Evolutionary conservation across 73 alveolate genomes (phyloP).

Genomic region (Urostyla sp.): DNA sequence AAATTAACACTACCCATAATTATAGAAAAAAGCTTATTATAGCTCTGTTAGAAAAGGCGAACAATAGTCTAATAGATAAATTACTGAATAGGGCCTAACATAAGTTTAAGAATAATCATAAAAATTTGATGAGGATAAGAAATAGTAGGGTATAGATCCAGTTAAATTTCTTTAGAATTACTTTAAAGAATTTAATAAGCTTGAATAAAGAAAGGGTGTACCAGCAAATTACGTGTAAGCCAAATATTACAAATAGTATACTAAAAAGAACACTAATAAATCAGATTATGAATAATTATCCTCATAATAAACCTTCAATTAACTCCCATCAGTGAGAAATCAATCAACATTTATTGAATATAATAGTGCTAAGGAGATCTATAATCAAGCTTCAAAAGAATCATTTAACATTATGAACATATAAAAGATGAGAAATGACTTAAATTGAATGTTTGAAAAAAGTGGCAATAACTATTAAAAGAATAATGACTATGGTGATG

Average conservation of each 20-base stretch:
- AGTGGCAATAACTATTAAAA: slow-evolving; percentile 1
- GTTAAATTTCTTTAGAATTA: slow-evolving; percentile 32
- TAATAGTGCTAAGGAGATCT: neutral
- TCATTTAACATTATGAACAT: slow-evolving; percentile 22
- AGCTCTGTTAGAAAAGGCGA: neutral
- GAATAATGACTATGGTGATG: slow-evolving; percentile 1
- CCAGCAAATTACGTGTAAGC: slow-evolving; percentile 34
- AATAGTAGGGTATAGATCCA: slow-evolving; percentile 43
- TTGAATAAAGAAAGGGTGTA: neutral
- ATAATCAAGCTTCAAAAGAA: neutral
- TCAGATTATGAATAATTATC: neutral
- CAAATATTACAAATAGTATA: slow-evolving; percentile 12
- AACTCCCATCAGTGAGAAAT: neutral
- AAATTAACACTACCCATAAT: slow-evolving; percentile 21
- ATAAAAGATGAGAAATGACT: slow-evolving; percentile 35
- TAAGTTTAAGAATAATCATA: neutral
- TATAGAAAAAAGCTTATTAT: slow-evolving; percentile 39
- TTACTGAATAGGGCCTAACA: neutral
- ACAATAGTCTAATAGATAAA: neutral
- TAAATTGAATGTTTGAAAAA: slow-evolving; percentile 4
- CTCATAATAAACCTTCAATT: neutral
- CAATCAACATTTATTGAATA: neutral
- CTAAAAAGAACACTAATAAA: neutral
- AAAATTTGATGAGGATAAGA: neutral
- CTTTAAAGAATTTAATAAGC: slow-evolving; percentile 7